A percentile compares a stretch with the other conserved stretches of the same genome.
phyloP scores from a whole-genome alignment of 257 asterid genomes.

The Paulownia fortunei region DNA sequence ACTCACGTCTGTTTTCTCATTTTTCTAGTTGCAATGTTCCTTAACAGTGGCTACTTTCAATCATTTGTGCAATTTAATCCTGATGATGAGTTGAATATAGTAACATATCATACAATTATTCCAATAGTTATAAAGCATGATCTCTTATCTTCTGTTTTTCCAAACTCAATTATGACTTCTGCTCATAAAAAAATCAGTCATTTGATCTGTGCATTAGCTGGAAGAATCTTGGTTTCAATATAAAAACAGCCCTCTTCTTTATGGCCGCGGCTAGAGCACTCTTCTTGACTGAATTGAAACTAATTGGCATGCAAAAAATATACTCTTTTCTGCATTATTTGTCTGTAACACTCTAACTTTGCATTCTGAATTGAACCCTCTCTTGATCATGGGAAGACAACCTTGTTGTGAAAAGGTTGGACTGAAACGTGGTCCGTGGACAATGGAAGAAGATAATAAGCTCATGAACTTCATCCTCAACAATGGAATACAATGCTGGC shows the following conservation, averaged over 20 bases:
- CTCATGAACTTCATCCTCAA: constrained; percentile 82
- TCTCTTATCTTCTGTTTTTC: constrained; percentile 26
- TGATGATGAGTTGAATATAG: neutral
- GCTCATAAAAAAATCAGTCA: neutral
- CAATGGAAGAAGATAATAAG: constrained; percentile 81
- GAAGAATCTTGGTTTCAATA: constrained; percentile 66
- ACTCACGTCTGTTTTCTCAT: constrained; percentile 59
- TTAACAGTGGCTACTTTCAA: constrained; percentile 40
- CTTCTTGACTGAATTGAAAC: neutral
- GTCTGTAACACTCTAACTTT: neutral
- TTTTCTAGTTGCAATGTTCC: constrained; percentile 23
- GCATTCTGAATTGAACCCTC: neutral
- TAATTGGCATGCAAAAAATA: constrained; percentile 13
- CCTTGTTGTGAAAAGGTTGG: constrained; percentile 86
- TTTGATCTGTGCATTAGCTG: constrained; percentile 63
- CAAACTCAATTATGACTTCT: constrained; percentile 52
- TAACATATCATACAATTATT: constrained; percentile 24
- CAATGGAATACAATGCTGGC: constrained; percentile 89
- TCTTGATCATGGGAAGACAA: constrained; percentile 71
- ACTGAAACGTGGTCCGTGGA: constrained; percentile 87
- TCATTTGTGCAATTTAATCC: constrained; percentile 33
- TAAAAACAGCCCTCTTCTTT: constrained; percentile 36
- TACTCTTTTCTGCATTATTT: neutral
- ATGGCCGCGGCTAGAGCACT: constrained; percentile 19
- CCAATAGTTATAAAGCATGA: constrained; percentile 41